Evolutionary conservation across 2,329 filamentous ascomycete genomes (phyloP), one percentile per base, ranked within the genome.

Genomic region (Colletotrichum sp.): DNA sequence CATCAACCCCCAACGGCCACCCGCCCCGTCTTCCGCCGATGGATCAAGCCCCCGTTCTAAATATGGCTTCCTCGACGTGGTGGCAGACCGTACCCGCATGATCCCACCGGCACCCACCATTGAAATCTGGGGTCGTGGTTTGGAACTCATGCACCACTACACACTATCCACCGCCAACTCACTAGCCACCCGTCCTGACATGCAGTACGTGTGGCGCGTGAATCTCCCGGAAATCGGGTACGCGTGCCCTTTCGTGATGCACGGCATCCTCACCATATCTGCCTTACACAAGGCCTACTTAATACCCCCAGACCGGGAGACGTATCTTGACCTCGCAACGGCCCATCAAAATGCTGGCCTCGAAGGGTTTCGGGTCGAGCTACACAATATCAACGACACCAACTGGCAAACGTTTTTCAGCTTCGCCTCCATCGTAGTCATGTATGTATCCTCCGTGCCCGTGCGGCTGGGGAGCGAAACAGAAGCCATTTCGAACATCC

Each of bases 341-440:
- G 82, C 82, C 43, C 79, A 83, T 28, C 81, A 82, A 58, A 82
- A 80, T 4, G 69, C 82, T 3, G 81, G 81, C 2, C 79, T 82
- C 3, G 81, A 83, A 22, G 79, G 79, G 2, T 83, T 82, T 48
- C 80, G 81, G 12, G 67, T 73, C 3, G 67, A 75, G 6, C 74
- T 83, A 8, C 75, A 78, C 16, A 55, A 74, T 7, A 73, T 81
- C 10, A 34, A 77, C 34, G 28, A 77, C 8, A 66, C 74, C 4
- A 79, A 78, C 52, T 81, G 79, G 78, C 70, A 76, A 52, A 82
- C 85, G n/a, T 80, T 85, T 48, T 84, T 86, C 48, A 85, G 82
- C 78, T 86, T 88, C 66, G 85, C 86, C 71, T 85, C 86, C 16
- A 83, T 83, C 6, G 83, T 82, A 66, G 81, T 86, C 4, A 16